Percentiles rank a stretch among this genome's conserved stretches.
phyloP scores from a whole-genome alignment of 2,329 filamentous ascomycete species.

The Aspergillus arachidicola region DNA sequence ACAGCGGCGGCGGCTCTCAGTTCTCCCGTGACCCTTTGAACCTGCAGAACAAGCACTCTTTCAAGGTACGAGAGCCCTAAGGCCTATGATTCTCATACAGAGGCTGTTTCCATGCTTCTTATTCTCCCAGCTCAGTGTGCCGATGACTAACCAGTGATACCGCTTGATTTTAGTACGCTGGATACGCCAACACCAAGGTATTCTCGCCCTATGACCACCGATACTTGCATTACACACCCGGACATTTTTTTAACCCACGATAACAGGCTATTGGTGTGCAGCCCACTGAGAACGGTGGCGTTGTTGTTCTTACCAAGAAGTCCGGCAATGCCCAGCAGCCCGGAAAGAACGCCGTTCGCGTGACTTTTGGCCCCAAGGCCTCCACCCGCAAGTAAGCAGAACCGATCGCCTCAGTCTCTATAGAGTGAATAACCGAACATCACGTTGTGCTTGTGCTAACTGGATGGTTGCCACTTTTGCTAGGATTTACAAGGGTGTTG shows the following conservation, averaged over 20 bases:
- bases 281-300: slow-evolving; percentile 73
- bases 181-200: slow-evolving; percentile 94
- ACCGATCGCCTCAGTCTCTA: not conserved
- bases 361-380: slow-evolving; percentile 71
- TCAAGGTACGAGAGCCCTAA: slow-evolving; percentile 66
- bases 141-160: slow-evolving; percentile 23
- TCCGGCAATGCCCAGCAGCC: slow-evolving; percentile 71
- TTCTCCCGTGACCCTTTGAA: slow-evolving; percentile 96
- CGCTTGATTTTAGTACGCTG: slow-evolving; percentile 67
- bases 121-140: slow-evolving; percentile 4
- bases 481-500: slow-evolving; percentile 88
- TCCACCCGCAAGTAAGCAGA: slow-evolving; percentile 74
- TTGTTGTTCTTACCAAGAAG: slow-evolving; percentile 86
- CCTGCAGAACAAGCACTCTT: slow-evolving; percentile 85
- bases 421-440: not conserved
- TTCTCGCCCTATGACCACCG: slow-evolving; percentile 7
- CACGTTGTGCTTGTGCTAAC: slow-evolving; percentile 19
- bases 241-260: slow-evolving; percentile 6
- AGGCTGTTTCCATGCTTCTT: not conserved
- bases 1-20: slow-evolving; percentile 73
- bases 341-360: slow-evolving; percentile 64
- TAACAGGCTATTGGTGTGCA: slow-evolving; percentile 79
- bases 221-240: not conserved
- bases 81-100: slow-evolving; percentile 12
- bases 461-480: not conserved